Conservation (phyloP, 2,329 filamentous ascomycete species). For the Fusarium coicis region DNA sequence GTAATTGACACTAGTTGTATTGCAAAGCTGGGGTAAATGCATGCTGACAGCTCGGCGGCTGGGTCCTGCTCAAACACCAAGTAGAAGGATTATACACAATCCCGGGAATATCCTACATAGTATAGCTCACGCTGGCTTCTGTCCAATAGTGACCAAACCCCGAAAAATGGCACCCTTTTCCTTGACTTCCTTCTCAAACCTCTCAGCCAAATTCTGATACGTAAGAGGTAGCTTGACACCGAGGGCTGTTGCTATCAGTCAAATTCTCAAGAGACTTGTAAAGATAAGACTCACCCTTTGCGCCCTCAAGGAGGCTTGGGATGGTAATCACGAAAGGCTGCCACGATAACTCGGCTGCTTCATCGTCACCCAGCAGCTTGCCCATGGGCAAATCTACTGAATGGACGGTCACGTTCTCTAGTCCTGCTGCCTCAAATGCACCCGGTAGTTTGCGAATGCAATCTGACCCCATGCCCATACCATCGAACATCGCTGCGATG, state of each 20-base stretch:
- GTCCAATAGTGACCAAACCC: background rate
- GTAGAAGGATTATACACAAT: background rate
- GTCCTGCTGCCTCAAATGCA: background rate
- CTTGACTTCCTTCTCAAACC: constrained; percentile 20
- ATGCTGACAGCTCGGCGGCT: background rate
- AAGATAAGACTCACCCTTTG: background rate
- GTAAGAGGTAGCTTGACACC: background rate
- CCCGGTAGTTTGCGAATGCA: background rate
- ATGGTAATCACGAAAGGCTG: constrained; percentile 13
- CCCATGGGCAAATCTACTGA: constrained; percentile 12
- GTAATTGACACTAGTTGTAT: background rate
- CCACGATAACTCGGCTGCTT: background rate
- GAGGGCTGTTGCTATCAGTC: background rate
- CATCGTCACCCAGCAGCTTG: background rate
- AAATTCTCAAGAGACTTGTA: fast-evolving
- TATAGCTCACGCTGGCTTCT: background rate
- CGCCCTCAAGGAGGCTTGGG: constrained; percentile 1
- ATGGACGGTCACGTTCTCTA: background rate
- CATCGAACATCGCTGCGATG: constrained; percentile 11
- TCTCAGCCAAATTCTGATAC: background rate
- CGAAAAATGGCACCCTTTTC: constrained; percentile 9
- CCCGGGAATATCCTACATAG: fast-evolving
- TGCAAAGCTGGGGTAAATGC: background rate
- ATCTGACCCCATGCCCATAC: constrained; percentile 3
- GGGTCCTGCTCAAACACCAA: background rate